Percentiles rank a stretch among this genome's conserved stretches.
Evolutionary conservation across 768 basidiomycete genomes (phyloP).

Genomic region (Tylopilus balloui): DNA sequence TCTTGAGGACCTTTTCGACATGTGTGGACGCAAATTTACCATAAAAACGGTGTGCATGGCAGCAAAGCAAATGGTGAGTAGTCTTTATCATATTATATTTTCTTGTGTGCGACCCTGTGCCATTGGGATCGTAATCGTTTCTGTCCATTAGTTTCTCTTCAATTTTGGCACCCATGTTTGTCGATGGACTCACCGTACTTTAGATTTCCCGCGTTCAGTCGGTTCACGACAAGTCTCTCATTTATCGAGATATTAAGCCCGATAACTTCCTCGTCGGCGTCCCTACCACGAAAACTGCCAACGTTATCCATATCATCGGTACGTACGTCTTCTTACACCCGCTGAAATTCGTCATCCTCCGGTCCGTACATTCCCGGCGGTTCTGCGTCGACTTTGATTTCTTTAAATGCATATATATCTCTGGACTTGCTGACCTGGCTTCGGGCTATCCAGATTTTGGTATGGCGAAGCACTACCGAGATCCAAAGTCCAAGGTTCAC

Average conservation of each 20-base stretch:
- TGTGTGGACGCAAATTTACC: conserved; percentile 97
- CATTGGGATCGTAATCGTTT: not conserved
- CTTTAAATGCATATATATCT: not conserved
- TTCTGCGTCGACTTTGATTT: not conserved
- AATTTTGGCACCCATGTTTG: not conserved
- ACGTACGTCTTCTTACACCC: conserved; percentile 27
- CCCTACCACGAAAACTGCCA: conserved; percentile 85
- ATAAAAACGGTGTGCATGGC: conserved; percentile 99
- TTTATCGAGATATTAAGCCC: conserved; percentile 98
- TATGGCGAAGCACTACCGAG: conserved; percentile 99
- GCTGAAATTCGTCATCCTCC: conserved; percentile 8
- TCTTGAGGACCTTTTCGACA: conserved; percentile 96
- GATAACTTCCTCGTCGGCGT: conserved; percentile 99
- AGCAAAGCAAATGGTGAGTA: conserved; percentile 93
- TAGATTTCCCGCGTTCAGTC: conserved; percentile 95
- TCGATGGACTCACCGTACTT: conserved; percentile 6
- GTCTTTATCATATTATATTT: not conserved
- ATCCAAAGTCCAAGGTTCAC: conserved; percentile 95
- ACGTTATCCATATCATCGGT: conserved; percentile 85
- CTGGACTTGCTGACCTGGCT: conserved; percentile 8
- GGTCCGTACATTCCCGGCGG: not conserved
- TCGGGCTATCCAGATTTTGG: conserved; percentile 70
- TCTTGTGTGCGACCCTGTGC: not conserved
- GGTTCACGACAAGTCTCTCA: conserved; percentile 97
- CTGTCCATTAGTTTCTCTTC: conserved; percentile 5